Conservation (phyloP, 2,329 filamentous ascomycete species). For the Aureobasidium pullulans region DNA sequence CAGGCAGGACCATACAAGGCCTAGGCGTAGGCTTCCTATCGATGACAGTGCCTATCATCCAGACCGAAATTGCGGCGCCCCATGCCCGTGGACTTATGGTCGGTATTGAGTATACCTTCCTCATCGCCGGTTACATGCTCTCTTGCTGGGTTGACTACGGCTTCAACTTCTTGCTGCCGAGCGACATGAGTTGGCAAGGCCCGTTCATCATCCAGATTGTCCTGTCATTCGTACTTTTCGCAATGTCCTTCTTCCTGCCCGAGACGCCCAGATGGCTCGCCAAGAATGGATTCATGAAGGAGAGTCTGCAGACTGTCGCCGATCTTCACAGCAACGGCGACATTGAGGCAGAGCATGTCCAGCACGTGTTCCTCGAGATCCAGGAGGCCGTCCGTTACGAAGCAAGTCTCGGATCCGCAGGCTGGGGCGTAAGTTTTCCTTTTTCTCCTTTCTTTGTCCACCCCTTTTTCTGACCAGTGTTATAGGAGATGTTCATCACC, state of each 20-base stretch:
- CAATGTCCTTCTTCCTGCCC: constrained; percentile 82
- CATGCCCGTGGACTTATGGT: constrained; percentile 90
- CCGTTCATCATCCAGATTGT: constrained; percentile 82
- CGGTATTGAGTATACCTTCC: constrained; percentile 93
- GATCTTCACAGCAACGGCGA: constrained; percentile 94
- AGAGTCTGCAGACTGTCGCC: constrained; percentile 69
- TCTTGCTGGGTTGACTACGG: constrained; percentile 97
- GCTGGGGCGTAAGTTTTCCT: constrained; percentile 47
- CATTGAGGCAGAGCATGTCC: constrained; percentile 83
- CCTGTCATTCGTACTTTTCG: constrained; percentile 74
- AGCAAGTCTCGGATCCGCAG: constrained; percentile 89
- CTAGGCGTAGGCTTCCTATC: constrained; percentile 37
- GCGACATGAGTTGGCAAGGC: constrained; percentile 75
- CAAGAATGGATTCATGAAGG: constrained; percentile 13
- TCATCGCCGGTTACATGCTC: constrained; percentile 84
- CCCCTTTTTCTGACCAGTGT: not conserved
- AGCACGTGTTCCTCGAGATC: constrained; percentile 94
- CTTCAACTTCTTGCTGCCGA: constrained; percentile 71
- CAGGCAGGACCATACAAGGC: constrained; percentile 38
- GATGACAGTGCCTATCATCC: constrained; percentile 41
- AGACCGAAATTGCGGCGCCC: constrained; percentile 62
- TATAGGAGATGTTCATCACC: constrained; percentile 75
- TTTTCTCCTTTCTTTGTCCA: not conserved
- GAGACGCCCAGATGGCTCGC: constrained; percentile 72
- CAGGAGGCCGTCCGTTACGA: constrained; percentile 91